These are phyloP conservation scores for Penicillium ochrochloron DNA, from an alignment of 495 filamentous ascomycete species.

Conservation along the genomic window DNA sequence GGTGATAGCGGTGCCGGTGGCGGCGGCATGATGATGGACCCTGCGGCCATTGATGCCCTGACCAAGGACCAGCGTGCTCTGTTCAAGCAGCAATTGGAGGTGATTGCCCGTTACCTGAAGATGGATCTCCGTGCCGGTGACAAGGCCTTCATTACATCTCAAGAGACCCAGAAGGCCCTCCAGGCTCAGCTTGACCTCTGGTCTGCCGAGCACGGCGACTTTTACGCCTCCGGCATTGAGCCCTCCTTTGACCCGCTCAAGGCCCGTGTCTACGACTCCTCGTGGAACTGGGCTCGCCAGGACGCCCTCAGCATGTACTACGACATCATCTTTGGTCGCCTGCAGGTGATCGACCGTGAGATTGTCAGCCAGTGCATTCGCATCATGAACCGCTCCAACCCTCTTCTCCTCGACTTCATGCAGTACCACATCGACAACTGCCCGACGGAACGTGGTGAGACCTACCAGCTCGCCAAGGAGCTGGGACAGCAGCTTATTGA, in stretches of 20 bases:
- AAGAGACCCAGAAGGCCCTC: constrained; percentile 81
- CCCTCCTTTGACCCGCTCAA: constrained; percentile 92
- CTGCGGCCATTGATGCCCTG: constrained; percentile 92
- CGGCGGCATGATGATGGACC: constrained; percentile 97
- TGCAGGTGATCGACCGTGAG: constrained; percentile 92
- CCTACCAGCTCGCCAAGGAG: constrained; percentile 94
- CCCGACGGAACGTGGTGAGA: constrained; percentile 94
- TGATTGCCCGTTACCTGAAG: constrained; percentile 94
- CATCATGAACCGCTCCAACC: constrained; percentile 99
- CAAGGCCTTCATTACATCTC: constrained; percentile 83
- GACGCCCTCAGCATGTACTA: constrained; percentile 99
- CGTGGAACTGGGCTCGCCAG: constrained; percentile 99
- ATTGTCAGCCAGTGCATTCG: constrained; percentile 98
- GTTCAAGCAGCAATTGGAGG: constrained; percentile 97
- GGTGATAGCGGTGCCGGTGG: constrained; percentile 72
- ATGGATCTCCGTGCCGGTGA: constrained; percentile 94
- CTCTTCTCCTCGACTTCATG: constrained; percentile 96
- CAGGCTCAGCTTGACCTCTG: constrained; percentile 94
- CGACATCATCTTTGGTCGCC: constrained; percentile 96
- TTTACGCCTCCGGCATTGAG: constrained; percentile 93
- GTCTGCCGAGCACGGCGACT: constrained; percentile 93
- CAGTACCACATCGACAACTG: constrained; percentile 99
- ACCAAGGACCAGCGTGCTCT: constrained; percentile 93
- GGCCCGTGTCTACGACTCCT: constrained; percentile 95
- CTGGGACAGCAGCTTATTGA: constrained; percentile 95